A percentile compares a stretch with the other conserved stretches of the same genome.
Evolutionary conservation across 2,329 filamentous ascomycete species (phyloP).

Genomic region (Stachybotrys chartarum): DNA sequence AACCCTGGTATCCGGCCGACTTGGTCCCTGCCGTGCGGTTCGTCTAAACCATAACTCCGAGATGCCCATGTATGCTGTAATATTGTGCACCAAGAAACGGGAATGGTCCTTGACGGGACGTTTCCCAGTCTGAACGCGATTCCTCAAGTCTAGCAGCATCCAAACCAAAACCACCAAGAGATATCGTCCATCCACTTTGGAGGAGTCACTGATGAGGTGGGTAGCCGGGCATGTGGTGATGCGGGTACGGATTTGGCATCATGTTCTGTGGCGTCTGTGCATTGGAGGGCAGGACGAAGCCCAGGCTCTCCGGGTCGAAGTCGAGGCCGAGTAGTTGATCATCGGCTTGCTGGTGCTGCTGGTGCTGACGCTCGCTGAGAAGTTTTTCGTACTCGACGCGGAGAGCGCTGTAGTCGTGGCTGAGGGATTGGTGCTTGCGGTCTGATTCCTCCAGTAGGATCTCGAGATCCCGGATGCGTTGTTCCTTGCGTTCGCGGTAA

Average conservation of each 20-base stretch:
- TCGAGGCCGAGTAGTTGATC: background rate
- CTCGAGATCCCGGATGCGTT: constrained; percentile 58
- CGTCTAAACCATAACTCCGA: too few relatives aligned
- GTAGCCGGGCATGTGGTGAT: background rate
- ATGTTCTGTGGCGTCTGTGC: background rate
- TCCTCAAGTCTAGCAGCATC: too few relatives aligned
- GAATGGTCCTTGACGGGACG: too few relatives aligned
- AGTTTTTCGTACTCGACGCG: constrained; percentile 36
- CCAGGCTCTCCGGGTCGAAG: background rate
- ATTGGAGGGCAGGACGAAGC: background rate
- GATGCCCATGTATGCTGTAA: too few relatives aligned
- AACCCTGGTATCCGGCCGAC: background rate
- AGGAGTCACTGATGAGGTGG: background rate
- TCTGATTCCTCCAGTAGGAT: constrained; percentile 44
- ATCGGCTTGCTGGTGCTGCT: background rate
- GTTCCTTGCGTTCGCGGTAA: constrained; percentile 33
- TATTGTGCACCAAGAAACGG: too few relatives aligned
- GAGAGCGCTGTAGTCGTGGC: constrained; percentile 44
- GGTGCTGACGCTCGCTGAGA: constrained; percentile 3
- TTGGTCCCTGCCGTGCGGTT: too few relatives aligned
- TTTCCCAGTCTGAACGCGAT: too few relatives aligned
- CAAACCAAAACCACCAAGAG: too few relatives aligned
- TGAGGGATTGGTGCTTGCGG: constrained; percentile 47
- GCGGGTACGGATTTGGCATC: background rate
- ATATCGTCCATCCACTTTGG: too few relatives aligned